Percentiles rank a stretch among this genome's conserved stretches.
Conservation (phyloP, 768 basidiomycete genomes). For the Amanita phalloides region DNA sequence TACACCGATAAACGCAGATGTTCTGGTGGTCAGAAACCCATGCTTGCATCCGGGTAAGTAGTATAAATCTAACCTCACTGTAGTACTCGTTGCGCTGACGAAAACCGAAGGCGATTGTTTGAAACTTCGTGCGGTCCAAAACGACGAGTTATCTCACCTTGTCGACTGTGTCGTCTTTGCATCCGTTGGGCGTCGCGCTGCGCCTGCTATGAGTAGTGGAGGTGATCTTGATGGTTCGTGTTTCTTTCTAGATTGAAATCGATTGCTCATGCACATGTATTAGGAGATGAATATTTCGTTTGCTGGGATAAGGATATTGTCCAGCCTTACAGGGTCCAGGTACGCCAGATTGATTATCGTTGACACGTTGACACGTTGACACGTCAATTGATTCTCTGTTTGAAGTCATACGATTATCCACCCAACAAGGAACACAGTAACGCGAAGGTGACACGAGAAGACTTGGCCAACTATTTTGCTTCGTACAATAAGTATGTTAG, state of each 20-base stretch:
- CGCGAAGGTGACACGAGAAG: conserved; percentile 36
- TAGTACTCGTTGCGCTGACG: background rate
- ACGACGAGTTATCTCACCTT: conserved; percentile 40
- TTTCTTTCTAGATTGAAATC: background rate
- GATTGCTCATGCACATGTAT: background rate
- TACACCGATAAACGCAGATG: conserved; percentile 42
- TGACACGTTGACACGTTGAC: too few relatives aligned
- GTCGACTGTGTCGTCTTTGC: conserved; percentile 64
- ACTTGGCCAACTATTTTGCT: conserved; percentile 58
- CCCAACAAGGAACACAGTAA: conserved; percentile 44
- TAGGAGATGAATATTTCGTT: conserved; percentile 58
- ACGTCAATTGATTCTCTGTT: background rate
- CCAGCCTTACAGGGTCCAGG: conserved; percentile 43
- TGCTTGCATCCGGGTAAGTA: conserved; percentile 53
- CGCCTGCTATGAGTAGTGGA: conserved; percentile 63
- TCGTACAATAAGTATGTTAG: conserved; percentile 45
- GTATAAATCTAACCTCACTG: background rate
- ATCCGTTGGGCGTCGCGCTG: conserved; percentile 46
- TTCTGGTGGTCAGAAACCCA: conserved; percentile 57
- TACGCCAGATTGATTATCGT: conserved; percentile 11
- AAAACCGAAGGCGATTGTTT: conserved; percentile 41
- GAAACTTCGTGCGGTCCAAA: conserved; percentile 49
- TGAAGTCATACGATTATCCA: conserved; percentile 58
- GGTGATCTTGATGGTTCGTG: conserved; percentile 40
- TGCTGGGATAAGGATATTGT: conserved; percentile 61